Conservation (phyloP, 208 protist genomes). For the Blechomonas ayalai region DNA sequence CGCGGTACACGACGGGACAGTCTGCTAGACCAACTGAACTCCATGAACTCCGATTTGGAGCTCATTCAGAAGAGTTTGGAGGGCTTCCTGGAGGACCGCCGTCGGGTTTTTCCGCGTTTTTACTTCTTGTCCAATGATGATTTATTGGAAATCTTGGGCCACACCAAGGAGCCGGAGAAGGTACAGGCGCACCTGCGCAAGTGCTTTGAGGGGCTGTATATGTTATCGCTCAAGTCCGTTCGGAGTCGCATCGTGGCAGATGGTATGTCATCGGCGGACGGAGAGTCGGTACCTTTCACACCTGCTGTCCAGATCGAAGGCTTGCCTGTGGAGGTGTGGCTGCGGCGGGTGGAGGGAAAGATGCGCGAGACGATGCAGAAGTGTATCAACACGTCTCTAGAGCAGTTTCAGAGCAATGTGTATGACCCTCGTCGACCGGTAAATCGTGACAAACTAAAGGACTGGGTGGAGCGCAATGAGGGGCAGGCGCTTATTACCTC, state of each 20-base stretch:
- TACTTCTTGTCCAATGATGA: conserved; percentile 98
- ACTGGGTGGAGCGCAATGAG: conserved; percentile 88
- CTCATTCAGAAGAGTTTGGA: conserved; percentile 96
- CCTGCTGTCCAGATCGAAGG: conserved; percentile 85
- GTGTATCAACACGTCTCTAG: conserved; percentile 72
- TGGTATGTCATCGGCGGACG: conserved; percentile 85
- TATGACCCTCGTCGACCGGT: conserved; percentile 66
- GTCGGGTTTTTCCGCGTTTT: conserved; percentile 95
- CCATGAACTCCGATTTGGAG: conserved; percentile 93
- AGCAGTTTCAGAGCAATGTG: conserved; percentile 76
- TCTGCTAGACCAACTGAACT: conserved; percentile 89
- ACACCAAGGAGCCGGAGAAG: conserved; percentile 94
- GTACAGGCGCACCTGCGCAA: conserved; percentile 97
- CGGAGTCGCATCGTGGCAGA: conserved; percentile 69
- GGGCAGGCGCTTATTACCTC: conserved; percentile 95
- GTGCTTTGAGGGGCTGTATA: conserved; percentile 95
- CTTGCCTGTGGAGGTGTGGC: conserved; percentile 91
- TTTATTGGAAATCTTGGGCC: conserved; percentile 96
- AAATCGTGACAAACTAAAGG: conserved; percentile 71
- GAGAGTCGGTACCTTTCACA: conserved; percentile 92
- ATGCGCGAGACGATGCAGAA: conserved; percentile 91
- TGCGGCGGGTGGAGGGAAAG: conserved; percentile 83
- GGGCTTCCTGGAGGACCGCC: conserved; percentile 95
- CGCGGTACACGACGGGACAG: conserved; percentile 85
- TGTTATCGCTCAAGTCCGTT: conserved; percentile 75